These are phyloP conservation scores for Cladosporium sp. DNA, from an alignment of 2,329 filamentous ascomycete species.

Conservation along the genomic window DNA sequence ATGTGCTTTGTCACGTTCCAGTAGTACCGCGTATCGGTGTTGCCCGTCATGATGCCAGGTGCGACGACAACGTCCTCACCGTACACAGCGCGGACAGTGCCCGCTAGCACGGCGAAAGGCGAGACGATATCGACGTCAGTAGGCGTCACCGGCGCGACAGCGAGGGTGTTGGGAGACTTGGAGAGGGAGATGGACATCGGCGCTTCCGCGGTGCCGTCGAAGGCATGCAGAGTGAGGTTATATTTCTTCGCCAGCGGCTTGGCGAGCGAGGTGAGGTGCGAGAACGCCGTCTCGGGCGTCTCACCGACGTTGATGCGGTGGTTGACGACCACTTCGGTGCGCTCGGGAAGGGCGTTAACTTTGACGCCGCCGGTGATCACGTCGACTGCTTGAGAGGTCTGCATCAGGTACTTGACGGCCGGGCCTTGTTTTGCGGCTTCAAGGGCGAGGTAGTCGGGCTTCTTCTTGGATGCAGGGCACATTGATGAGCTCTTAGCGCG, in stretches of 20 bases:
- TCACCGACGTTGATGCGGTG: slow-evolving; percentile 54
- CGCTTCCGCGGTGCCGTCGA: slow-evolving; percentile 36
- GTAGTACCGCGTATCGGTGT: slow-evolving; percentile 31
- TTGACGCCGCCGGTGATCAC: slow-evolving; percentile 51
- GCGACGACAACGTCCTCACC: slow-evolving; percentile 35
- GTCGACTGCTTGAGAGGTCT: slow-evolving; percentile 53
- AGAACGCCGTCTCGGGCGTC: slow-evolving; percentile 40
- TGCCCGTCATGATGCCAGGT: slow-evolving; percentile 33
- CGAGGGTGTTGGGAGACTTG: slow-evolving; percentile 21
- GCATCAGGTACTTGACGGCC: slow-evolving; percentile 47
- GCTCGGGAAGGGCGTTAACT: slow-evolving; percentile 53
- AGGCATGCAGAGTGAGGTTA: slow-evolving; percentile 44
- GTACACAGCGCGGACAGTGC: slow-evolving; percentile 40
- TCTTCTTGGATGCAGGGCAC: slow-evolving; percentile 35
- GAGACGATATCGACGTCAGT: slow-evolving; percentile 30
- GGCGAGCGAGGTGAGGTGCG: slow-evolving; percentile 43
- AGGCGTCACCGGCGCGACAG: slow-evolving; percentile 31
- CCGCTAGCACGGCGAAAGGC: slow-evolving; percentile 32
- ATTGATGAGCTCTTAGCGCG: slow-evolving; percentile 10
- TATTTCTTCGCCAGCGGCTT: slow-evolving; percentile 43
- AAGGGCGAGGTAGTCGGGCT: slow-evolving; percentile 30
- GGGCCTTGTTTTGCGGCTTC: slow-evolving; percentile 35
- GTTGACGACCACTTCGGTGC: slow-evolving; percentile 47
- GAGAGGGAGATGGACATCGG: slow-evolving; percentile 28
- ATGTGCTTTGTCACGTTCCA: slow-evolving; percentile 32